These are phyloP conservation scores for Ceratobasidium sp. DNA, from an alignment of 1,284 basidiomycete genomes.

Conservation along the genomic window DNA sequence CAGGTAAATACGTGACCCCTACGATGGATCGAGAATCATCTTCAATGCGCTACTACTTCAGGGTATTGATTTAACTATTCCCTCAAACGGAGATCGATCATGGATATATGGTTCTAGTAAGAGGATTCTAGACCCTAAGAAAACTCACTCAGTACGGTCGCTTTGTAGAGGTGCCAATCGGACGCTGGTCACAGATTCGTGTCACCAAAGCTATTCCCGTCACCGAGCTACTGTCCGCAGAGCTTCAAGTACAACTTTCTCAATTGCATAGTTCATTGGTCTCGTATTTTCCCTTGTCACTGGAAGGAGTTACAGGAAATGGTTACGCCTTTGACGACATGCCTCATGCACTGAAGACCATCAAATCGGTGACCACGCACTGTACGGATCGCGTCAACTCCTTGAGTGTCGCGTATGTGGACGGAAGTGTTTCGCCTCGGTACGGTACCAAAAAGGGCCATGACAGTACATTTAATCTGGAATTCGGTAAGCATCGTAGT, in stretches of 20 bases:
- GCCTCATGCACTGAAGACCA: background rate
- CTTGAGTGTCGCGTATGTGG: background rate
- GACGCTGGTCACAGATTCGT: background rate
- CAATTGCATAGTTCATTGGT: background rate
- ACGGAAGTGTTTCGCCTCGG: background rate
- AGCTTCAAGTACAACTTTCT: background rate
- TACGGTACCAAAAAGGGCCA: background rate
- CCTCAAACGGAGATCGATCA: background rate
- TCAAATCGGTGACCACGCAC: background rate
- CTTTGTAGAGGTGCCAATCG: background rate
- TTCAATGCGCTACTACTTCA: too few species aligned
- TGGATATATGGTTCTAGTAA: background rate
- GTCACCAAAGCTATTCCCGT: background rate
- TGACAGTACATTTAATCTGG: background rate
- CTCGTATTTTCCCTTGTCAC: background rate
- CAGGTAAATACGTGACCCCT: too few species aligned
- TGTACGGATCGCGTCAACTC: background rate
- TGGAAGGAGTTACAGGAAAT: background rate
- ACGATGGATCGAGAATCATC: too few species aligned
- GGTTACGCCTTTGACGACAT: background rate
- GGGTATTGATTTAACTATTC: background rate
- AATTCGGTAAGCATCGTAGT: background rate
- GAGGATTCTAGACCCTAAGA: background rate
- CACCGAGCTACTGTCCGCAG: background rate
- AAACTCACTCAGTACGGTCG: background rate